These are phyloP conservation scores for Trametes cinnabarina DNA, from an alignment of 768 basidiomycete genomes.

Conservation along the genomic window DNA sequence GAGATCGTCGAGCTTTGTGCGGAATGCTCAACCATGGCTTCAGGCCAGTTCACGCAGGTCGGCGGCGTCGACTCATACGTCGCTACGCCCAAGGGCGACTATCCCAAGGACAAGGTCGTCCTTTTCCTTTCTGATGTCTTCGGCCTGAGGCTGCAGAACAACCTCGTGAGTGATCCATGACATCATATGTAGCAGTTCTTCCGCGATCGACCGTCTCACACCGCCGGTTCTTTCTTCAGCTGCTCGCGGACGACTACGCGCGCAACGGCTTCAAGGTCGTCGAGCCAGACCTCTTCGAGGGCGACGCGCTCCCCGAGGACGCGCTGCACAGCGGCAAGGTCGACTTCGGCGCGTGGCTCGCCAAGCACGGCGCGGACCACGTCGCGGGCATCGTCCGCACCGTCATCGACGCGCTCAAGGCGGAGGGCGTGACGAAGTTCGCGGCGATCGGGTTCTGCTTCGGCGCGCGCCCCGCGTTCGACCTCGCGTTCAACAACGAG, in stretches of 20 bases:
- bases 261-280: slow-evolving; percentile 40
- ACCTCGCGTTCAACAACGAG: slow-evolving; percentile 56
- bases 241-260: slow-evolving; percentile 45
- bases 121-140: slow-evolving; percentile 40
- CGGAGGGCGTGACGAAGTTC: slow-evolving; percentile 54
- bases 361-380: slow-evolving; percentile 29
- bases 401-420: slow-evolving; percentile 56
- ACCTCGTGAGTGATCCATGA: slow-evolving; percentile 35
- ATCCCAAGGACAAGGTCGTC: slow-evolving; percentile 36
- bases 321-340: slow-evolving; percentile 22
- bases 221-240: slow-evolving; percentile 27
- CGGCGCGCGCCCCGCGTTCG: slow-evolving; percentile 60
- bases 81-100: slow-evolving; percentile 36
- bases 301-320: slow-evolving; percentile 33
- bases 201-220: neutral
- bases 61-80: slow-evolving; percentile 42
- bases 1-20: slow-evolving; percentile 39
- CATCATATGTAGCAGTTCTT: neutral
- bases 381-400: slow-evolving; percentile 46
- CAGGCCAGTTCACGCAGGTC: slow-evolving; percentile 38
- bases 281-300: slow-evolving; percentile 37
- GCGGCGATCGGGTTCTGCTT: slow-evolving; percentile 70
- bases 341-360: slow-evolving; percentile 35
- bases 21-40: slow-evolving; percentile 35
- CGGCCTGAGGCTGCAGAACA: slow-evolving; percentile 31